These are phyloP conservation scores for Cyberlindnera xylosilytica DNA, from an alignment of 805 yeast genomes.

Conservation along the genomic window DNA sequence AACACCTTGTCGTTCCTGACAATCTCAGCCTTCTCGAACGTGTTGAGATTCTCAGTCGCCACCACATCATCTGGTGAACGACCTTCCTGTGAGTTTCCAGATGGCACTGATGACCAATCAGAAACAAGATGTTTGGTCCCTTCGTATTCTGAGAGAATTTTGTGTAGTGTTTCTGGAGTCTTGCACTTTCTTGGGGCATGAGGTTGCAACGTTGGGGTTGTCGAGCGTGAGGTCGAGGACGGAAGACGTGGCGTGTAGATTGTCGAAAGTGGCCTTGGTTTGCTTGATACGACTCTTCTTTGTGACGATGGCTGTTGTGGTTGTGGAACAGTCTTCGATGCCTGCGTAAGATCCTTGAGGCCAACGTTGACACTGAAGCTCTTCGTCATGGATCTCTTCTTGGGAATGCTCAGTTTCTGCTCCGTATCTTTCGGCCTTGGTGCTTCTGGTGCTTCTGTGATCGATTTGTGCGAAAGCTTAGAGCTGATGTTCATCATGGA, in stretches of 20 bases:
- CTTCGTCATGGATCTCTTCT: slow-evolving; percentile 19
- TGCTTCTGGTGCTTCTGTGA: background rate
- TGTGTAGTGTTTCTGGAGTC: slow-evolving; percentile 10
- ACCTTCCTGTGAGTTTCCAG: background rate
- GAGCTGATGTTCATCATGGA: slow-evolving; percentile 13
- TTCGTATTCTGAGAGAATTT: slow-evolving; percentile 9
- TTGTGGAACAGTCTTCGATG: slow-evolving; percentile 4
- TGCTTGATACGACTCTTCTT: slow-evolving; percentile 1
- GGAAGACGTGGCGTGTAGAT: slow-evolving; percentile 6
- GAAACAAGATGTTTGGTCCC: slow-evolving; percentile 15
- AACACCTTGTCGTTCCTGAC: slow-evolving; percentile 46
- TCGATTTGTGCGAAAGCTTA: background rate
- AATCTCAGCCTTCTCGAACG: slow-evolving; percentile 62
- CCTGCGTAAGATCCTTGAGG: slow-evolving; percentile 14
- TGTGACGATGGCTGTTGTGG: background rate
- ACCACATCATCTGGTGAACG: slow-evolving; percentile 7
- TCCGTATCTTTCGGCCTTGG: background rate
- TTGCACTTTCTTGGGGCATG: slow-evolving; percentile 4
- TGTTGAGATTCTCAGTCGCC: slow-evolving; percentile 31
- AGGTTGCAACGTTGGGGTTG: slow-evolving; percentile 3
- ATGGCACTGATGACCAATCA: slow-evolving; percentile 4
- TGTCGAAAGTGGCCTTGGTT: slow-evolving; percentile 7
- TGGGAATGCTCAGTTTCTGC: slow-evolving; percentile 12
- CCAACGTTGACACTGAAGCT: slow-evolving; percentile 21
- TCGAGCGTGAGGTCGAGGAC: slow-evolving; percentile 2